Base-by-base conservation (phyloP, 169 alveolate species). In the Condylostoma magnum region DNA sequence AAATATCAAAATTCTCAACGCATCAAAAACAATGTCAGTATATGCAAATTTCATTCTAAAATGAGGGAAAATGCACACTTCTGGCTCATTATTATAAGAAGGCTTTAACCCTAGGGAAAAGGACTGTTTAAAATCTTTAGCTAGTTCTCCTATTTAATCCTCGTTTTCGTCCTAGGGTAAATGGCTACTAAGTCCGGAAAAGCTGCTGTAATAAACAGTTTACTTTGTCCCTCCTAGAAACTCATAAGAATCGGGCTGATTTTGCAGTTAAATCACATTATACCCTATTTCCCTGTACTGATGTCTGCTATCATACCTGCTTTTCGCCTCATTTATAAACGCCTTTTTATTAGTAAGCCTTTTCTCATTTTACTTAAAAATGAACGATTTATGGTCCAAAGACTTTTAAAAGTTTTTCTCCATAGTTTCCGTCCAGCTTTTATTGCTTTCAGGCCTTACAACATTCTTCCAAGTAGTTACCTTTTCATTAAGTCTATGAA, bases 301-400 rank as follows among this genome's bases (percentile, higher is more conserved):
- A n/a, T 33, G 46, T 60, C n/a, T 8, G 31, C 18, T 41, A 8
- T 8, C 8, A 27, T 8, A 60, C 8, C 71, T 52, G 22, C 0
- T 0, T 60, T 60, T 60, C 8, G 71, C 71, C 43, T 84, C 87
- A 77, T 80, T 71, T 22, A 81, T 44, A 63, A 84, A 84, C 2
- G 80, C 82, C 27, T 79, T 75, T 1, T 72, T 69, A 74, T 82
- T 80, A 33, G 84, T 82, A 37, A 82, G 79, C 72, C 70, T 91
- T 77, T 87, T 91, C 52, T 87, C 94, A 57, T 84, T 79, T 41
- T 80, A 79, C 72, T 89, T 88, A 52, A 87, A 91, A 57, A 87
- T 84, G 78, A 87, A 91, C 37, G 87, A 69, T 27, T 93, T 57
- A 54, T 91, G 93, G 75, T 91, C 96, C 43, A 91, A 80, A 43